These are phyloP conservation scores for Turritis glabra DNA, from an alignment of 345 rosid species.

Conservation along the genomic window DNA sequence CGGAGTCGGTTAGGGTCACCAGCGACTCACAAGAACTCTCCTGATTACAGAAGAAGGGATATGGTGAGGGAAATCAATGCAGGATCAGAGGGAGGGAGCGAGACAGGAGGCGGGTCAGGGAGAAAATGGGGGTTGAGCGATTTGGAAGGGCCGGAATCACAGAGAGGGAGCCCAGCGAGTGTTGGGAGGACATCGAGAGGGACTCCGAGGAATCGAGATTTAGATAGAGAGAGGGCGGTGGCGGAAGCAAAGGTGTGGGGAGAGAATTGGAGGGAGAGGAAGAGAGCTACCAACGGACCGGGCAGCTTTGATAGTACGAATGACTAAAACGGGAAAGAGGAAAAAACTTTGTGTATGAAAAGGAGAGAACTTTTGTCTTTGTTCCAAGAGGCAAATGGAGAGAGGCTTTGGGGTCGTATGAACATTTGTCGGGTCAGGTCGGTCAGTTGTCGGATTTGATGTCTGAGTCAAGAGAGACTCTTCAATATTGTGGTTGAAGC, in stretches of 20 bases:
- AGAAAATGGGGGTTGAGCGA: slow-evolving; percentile 74
- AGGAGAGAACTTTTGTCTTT: slow-evolving; percentile 14
- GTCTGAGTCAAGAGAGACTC: slow-evolving; percentile 36
- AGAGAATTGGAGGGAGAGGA: slow-evolving; percentile 93
- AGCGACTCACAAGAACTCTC: slow-evolving; percentile 72
- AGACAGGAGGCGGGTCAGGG: slow-evolving; percentile 75
- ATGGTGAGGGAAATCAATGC: slow-evolving; percentile 53
- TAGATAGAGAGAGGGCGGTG: slow-evolving; percentile 94
- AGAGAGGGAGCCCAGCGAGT: slow-evolving; percentile 71
- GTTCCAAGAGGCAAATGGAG: slow-evolving; percentile 16
- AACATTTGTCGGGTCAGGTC: slow-evolving; percentile 29
- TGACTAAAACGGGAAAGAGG: slow-evolving; percentile 49
- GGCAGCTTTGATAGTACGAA: slow-evolving; percentile 72
- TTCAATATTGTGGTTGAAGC: slow-evolving; percentile 35
- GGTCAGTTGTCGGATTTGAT: slow-evolving; percentile 33
- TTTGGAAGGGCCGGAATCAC: slow-evolving; percentile 63
- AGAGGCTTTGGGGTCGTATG: slow-evolving; percentile 21
- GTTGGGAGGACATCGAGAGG: slow-evolving; percentile 68
- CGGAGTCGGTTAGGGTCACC: slow-evolving; percentile 68
- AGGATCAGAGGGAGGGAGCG: slow-evolving; percentile 62
- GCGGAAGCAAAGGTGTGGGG: slow-evolving; percentile 99
- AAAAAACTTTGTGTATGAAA: slow-evolving; percentile 26
- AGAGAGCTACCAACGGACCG: slow-evolving; percentile 60
- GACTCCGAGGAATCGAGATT: slow-evolving; percentile 73
- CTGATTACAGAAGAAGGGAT: slow-evolving; percentile 77